Evolutionary conservation across 805 yeast genomes (phyloP).

Genomic region (Ogataea trehaloabstinens): DNA sequence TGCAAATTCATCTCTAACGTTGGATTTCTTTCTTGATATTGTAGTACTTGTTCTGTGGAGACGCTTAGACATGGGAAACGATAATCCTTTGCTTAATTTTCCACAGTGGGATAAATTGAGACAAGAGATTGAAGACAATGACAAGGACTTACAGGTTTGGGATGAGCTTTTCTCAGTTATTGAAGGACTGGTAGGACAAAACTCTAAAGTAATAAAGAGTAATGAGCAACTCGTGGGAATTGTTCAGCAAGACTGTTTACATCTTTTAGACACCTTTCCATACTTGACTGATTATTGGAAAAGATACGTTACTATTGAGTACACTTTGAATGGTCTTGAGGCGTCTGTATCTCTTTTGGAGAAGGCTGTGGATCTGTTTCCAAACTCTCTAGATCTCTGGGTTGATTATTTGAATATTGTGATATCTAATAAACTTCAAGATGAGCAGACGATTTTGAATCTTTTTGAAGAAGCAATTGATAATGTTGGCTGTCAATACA

Average conservation of each 20-base stretch:
- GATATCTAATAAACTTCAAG: constrained; percentile 38
- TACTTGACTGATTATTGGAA: constrained; percentile 63
- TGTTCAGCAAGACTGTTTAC: constrained; percentile 34
- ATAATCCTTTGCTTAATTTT: constrained; percentile 14
- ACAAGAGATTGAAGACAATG: constrained; percentile 22
- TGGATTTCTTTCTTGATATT: too few species aligned
- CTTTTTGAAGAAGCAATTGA: constrained; percentile 49
- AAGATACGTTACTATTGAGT: constrained; percentile 52
- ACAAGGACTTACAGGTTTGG: constrained; percentile 25
- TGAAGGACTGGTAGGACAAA: constrained; percentile 23
- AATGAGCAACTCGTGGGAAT: constrained; percentile 14
- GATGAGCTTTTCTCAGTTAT: constrained; percentile 23
- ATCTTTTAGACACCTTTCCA: constrained; percentile 55
- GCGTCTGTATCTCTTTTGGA: constrained; percentile 46
- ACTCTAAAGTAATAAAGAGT: constrained; percentile 15
- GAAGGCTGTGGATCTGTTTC: constrained; percentile 47
- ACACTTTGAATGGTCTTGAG: constrained; percentile 53
- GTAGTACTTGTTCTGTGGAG: too few species aligned
- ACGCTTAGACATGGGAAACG: neutral
- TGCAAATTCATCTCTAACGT: too few species aligned
- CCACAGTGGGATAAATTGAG: constrained; percentile 30
- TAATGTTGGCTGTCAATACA: constrained; percentile 66
- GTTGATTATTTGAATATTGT: constrained; percentile 58
- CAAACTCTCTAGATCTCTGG: constrained; percentile 67
- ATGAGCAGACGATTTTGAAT: constrained; percentile 31